Evolutionary conservation across 306 rosid genomes (phyloP).

Genomic region (cucumber (Cucumis sativus)): Cucumber_9930_V3 NC_026660.2:5205501-5206000

Average conservation of each 20-base stretch:
- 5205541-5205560: neutral
- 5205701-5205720: neutral
- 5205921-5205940: conserved; percentile 71
- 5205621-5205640: neutral
- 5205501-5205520: neutral
- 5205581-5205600: neutral
- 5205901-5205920: conserved; percentile 62
- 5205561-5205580: neutral
- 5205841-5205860: conserved; percentile 24
- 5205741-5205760: too few relatives aligned
- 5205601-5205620: neutral
- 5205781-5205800: neutral
- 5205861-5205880: conserved; percentile 77
- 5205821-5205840: conserved; percentile 15
- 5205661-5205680: neutral
- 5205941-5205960: conserved; percentile 57
- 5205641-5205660: neutral
- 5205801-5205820: conserved; percentile 51
- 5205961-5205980: conserved; percentile 60
- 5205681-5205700: neutral
- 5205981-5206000: conserved; percentile 69
- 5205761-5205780: neutral
- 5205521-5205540: neutral
- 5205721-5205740: neutral
- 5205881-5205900: conserved; percentile 84